Conservation (phyloP, 2,329 filamentous ascomycete species). For the Scleromitrula shiraiana region DNA sequence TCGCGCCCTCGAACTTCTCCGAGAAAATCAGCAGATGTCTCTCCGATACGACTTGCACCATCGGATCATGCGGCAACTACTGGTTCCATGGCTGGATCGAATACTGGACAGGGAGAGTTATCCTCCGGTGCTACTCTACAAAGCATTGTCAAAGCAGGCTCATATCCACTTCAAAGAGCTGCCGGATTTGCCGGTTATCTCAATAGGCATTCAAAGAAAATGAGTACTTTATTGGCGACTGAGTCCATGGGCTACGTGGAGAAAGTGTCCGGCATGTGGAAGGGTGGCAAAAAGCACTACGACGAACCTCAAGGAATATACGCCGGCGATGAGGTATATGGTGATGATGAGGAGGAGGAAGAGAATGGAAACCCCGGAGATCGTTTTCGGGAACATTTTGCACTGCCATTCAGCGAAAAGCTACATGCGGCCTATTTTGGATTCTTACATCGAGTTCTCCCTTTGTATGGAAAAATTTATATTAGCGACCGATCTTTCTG, state of each 20-base stretch:
- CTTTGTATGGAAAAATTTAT: constrained; percentile 94
- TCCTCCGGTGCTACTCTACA: constrained; percentile 47
- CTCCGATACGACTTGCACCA: constrained; percentile 7
- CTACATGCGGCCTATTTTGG: constrained; percentile 87
- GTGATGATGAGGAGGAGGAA: constrained; percentile 55
- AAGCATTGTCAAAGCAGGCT: constrained; percentile 51
- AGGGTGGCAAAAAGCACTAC: constrained; percentile 85
- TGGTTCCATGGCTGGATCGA: constrained; percentile 19
- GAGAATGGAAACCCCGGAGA: constrained; percentile 61
- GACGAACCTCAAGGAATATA: constrained; percentile 49
- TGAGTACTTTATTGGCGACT: constrained; percentile 75
- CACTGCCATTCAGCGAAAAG: constrained; percentile 73
- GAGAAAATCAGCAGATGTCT: constrained; percentile 9
- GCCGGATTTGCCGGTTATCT: constrained; percentile 77
- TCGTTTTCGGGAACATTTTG: constrained; percentile 84
- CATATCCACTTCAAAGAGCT: constrained; percentile 76
- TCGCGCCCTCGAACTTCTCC: constrained; percentile 19
- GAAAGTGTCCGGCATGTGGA: constrained; percentile 96
- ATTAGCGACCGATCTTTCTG: constrained; percentile 82
- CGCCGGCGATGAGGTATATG: constrained; percentile 46
- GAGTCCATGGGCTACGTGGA: constrained; percentile 96
- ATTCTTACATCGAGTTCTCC: constrained; percentile 81
- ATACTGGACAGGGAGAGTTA: constrained; percentile 20
- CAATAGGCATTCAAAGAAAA: constrained; percentile 67
- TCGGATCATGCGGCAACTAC: constrained; percentile 19